Conservation (phyloP, 2,329 filamentous ascomycete species). For the Chrysoporthe austroafricana region DNA sequence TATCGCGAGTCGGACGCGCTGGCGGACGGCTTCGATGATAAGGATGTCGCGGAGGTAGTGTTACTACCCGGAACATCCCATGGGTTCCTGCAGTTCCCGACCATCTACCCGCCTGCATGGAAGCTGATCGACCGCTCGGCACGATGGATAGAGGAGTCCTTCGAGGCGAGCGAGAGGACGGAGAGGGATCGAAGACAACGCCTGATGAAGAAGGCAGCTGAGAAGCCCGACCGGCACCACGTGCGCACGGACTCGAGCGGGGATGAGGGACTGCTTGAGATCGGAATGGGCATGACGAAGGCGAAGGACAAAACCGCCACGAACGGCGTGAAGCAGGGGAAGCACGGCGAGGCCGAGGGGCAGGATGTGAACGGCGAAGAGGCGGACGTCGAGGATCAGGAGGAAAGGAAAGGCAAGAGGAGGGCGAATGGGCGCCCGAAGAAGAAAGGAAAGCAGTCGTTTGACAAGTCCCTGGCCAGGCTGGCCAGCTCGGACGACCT, state of each 20-base stretch:
- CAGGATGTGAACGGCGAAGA: slow-evolving; percentile 34
- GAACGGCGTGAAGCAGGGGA: slow-evolving; percentile 30
- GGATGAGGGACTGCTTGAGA: slow-evolving; percentile 87
- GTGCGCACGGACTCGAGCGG: slow-evolving; percentile 66
- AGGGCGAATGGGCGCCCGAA: slow-evolving; percentile 33
- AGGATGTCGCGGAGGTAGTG: slow-evolving; percentile 78
- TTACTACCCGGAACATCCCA: slow-evolving; percentile 89
- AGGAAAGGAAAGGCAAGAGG: slow-evolving; percentile 36
- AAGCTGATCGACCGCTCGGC: slow-evolving; percentile 80
- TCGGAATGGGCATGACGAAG: slow-evolving; percentile 73
- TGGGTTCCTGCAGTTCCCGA: slow-evolving; percentile 90
- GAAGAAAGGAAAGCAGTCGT: slow-evolving; percentile 36
- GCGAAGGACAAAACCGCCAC: slow-evolving; percentile 34
- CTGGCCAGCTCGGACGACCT: slow-evolving; percentile 62
- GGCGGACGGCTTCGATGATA: slow-evolving; percentile 67
- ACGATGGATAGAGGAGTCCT: slow-evolving; percentile 80
- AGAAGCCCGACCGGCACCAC: slow-evolving; percentile 46
- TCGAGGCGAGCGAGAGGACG: slow-evolving; percentile 56
- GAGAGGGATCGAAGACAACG: slow-evolving; percentile 38
- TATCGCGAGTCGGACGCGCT: slow-evolving; percentile 47
- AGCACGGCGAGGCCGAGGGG: slow-evolving; percentile 32
- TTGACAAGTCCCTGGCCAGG: slow-evolving; percentile 53
- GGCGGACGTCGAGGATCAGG: slow-evolving; percentile 32
- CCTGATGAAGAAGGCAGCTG: slow-evolving; percentile 24
- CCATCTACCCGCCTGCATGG: slow-evolving; percentile 88